phyloP scores from a whole-genome alignment of 352 stramenopile species.

The Aphanomyces astaci region DNA sequence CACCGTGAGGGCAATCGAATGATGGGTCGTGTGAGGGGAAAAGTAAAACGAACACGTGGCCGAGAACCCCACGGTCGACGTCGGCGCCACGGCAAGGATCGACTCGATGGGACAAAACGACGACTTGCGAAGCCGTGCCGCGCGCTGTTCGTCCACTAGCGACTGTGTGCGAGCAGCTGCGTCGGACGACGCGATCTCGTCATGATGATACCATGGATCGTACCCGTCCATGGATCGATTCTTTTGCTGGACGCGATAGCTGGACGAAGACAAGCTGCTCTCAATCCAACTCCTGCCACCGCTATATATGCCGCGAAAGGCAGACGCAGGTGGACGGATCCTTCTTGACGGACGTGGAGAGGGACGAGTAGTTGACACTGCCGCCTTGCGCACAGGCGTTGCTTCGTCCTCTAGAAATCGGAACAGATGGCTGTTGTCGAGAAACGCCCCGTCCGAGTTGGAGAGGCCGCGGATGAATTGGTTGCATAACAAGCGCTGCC shows the following conservation, averaged over 20 bases:
- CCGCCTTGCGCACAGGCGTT: background rate
- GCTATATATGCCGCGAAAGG: too few relatives aligned
- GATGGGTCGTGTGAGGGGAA: constrained; percentile 8
- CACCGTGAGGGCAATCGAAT: constrained; percentile 16
- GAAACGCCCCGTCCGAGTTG: background rate
- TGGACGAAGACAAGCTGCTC: too few relatives aligned
- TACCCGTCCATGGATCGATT: background rate
- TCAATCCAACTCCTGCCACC: too few relatives aligned
- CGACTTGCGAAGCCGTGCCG: constrained; percentile 2
- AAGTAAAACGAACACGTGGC: constrained; percentile 20
- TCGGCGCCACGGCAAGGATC: background rate
- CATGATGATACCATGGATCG: background rate
- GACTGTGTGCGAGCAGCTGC: background rate
- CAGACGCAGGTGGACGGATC: too few relatives aligned
- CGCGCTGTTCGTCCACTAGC: background rate
- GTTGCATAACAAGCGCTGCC: background rate
- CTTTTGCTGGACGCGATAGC: too few relatives aligned
- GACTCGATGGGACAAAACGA: constrained; percentile 16
- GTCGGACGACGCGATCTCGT: background rate
- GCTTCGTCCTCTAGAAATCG: constrained; percentile 18
- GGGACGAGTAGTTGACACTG: background rate
- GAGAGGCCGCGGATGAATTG: background rate
- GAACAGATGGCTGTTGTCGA: background rate
- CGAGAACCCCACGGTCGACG: constrained; percentile 5
- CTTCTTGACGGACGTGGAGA: too few relatives aligned